Conservation (phyloP, 1,284 basidiomycete species). For the Neotropicomus parvogracilis region DNA sequence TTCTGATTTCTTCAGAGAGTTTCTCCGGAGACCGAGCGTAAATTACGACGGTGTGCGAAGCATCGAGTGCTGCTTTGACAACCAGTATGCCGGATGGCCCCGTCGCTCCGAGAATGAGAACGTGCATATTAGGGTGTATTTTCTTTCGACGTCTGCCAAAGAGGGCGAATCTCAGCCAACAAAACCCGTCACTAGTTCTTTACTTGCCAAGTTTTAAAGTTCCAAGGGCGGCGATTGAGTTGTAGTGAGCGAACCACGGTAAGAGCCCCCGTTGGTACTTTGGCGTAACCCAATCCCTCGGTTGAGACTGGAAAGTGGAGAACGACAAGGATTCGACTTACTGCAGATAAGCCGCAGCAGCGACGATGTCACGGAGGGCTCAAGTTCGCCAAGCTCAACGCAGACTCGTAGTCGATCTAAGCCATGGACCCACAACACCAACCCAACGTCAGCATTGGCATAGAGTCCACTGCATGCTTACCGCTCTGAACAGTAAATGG, state of each 20-base stretch:
- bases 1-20: constrained; percentile 47
- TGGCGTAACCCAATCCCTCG: too few relatives aligned
- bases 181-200: neutral
- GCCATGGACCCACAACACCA: too few relatives aligned
- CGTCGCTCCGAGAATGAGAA: constrained; percentile 55
- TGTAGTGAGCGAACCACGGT: too few relatives aligned
- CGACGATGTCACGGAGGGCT: too few relatives aligned
- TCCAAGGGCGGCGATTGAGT: too few relatives aligned
- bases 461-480: neutral
- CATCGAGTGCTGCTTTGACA: constrained; percentile 49
- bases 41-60: constrained; percentile 47
- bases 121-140: constrained; percentile 28
- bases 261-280: too few relatives aligned
- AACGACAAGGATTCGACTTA: too few relatives aligned
- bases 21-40: constrained; percentile 63
- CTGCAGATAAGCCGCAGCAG: too few relatives aligned
- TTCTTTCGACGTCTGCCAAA: neutral
- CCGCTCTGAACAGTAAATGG: neutral
- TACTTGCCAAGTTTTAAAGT: constrained; percentile 3
- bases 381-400: too few relatives aligned
- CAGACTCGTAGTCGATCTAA: too few relatives aligned
- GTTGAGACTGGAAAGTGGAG: too few relatives aligned
- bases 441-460: too few relatives aligned
- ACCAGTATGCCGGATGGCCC: constrained; percentile 55
- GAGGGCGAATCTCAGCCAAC: neutral